Conservation (phyloP, 768 basidiomycete genomes). For the Auriscalpium vulgare region DNA sequence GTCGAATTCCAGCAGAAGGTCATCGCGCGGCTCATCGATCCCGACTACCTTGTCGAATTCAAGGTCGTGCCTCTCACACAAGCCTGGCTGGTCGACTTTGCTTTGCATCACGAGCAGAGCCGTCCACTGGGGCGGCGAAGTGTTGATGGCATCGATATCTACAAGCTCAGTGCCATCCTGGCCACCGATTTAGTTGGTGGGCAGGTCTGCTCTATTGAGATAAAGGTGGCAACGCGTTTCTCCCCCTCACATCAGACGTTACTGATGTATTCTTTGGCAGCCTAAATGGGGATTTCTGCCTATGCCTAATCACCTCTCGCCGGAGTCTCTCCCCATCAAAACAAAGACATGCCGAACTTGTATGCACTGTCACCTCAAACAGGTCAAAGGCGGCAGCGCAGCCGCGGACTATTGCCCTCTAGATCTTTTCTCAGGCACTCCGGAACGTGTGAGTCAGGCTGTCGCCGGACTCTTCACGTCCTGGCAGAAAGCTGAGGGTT, state of each 20-base stretch:
- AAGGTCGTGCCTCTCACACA: constrained; percentile 36
- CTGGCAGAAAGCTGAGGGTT: constrained; percentile 60
- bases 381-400: constrained; percentile 28
- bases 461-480: constrained; percentile 62
- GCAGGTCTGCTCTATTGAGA: constrained; percentile 68
- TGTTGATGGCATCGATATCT: constrained; percentile 52
- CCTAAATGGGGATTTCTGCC: constrained; percentile 98
- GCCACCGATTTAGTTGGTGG: constrained; percentile 76
- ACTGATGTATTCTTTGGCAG: constrained; percentile 33
- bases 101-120: constrained; percentile 32
- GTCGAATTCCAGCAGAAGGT: constrained; percentile 56
- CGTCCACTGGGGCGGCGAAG: constrained; percentile 51
- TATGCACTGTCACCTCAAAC: constrained; percentile 67
- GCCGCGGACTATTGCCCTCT: constrained; percentile 72
- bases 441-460: constrained; percentile 52
- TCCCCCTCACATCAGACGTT: neutral
- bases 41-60: constrained; percentile 49
- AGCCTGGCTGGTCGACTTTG: constrained; percentile 55
- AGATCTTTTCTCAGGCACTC: constrained; percentile 76
- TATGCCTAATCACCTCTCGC: constrained; percentile 48
- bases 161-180: constrained; percentile 50
- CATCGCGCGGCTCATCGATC: constrained; percentile 58
- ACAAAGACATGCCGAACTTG: constrained; percentile 78
- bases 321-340: constrained; percentile 51
- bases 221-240: constrained; percentile 56